Conservation (phyloP, 2,329 filamentous ascomycete species). For the Dactylellina cionopaga region DNA sequence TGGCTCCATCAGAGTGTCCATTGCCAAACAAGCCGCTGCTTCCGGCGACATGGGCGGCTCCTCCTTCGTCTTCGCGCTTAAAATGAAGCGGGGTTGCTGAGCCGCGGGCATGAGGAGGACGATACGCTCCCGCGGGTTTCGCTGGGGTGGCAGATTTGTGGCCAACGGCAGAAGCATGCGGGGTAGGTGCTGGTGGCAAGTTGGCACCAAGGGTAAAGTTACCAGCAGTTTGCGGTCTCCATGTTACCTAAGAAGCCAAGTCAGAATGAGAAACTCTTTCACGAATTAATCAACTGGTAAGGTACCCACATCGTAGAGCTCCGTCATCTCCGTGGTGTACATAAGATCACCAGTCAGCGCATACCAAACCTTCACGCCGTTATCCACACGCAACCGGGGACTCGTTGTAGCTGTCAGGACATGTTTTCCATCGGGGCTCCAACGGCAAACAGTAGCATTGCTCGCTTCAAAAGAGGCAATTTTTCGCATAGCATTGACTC, state of each 20-base stretch:
- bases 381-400: conserved; percentile 93
- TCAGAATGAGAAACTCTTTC: not conserved
- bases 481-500: conserved; percentile 93
- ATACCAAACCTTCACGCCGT: conserved; percentile 95
- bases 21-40: conserved; percentile 63
- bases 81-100: conserved; percentile 89
- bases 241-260: conserved; percentile 65
- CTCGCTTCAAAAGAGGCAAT: conserved; percentile 92
- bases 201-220: conserved; percentile 74
- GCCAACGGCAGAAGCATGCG: conserved; percentile 82
- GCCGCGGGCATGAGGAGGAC: conserved; percentile 91
- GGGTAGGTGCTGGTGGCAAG: conserved; percentile 76
- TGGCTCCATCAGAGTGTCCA: conserved; percentile 73
- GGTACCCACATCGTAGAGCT: conserved; percentile 78
- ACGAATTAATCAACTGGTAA: conserved; percentile 57
- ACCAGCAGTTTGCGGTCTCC: conserved; percentile 78
- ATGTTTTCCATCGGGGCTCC: conserved; percentile 94
- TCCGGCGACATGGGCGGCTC: conserved; percentile 76
- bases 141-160: conserved; percentile 88
- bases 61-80: conserved; percentile 96
- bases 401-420: conserved; percentile 98
- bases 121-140: conserved; percentile 96
- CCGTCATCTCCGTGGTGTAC: conserved; percentile 94
- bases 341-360: conserved; percentile 80
- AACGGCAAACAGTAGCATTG: conserved; percentile 95